Evolutionary conservation across 306 rosid genomes (phyloP), one percentile per base, ranked within the genome.

Genomic region (Sechiopsis laciniata): DNA sequence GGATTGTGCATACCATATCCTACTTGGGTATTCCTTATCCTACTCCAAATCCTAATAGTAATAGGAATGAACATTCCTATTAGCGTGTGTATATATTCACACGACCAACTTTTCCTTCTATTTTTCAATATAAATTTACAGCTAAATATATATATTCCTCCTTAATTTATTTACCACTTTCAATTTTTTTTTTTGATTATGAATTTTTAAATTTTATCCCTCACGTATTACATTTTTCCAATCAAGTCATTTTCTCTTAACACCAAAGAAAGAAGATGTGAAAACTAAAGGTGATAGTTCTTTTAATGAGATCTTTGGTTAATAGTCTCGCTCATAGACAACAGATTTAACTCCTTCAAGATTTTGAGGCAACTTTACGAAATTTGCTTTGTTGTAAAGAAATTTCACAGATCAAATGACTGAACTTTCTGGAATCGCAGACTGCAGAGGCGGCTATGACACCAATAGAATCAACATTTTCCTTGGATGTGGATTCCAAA

Each of bases 391-490:
- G 55, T 20, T 67, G 55, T 67, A 3, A 19, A 20, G 9, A 46
- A 67, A 67, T 42, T 67, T 45, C 13, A 45, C 73, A 9, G 56
- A 17, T 65, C 53, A 67, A 67, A 11, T 67, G 73, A 67, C 19
- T 67, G 56, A 20, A 19, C 37, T 67, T 67, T 46, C 56, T 67
- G 73, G 40, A 67, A 46, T 42, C 45, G 56, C 73, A 89, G 96
- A 89, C 97, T 54, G 92, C 88, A 11, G 76, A 80, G 86, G 88
- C 78, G 79, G 86, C 84, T 72, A 85, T 85, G 88, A 85, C 88
- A 63, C 88, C 88, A 37, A 85, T 85, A 64, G 88, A 85, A 78
- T 85, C 88, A 75, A 82, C 88, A 58, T 85, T 85, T 82, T 85
- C 88, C 53, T 73, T 85, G 76, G 88, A 85, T 55, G 88, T 85